phyloP scores from a whole-genome alignment of 768 basidiomycete species.

The Leccinellum albellum region DNA sequence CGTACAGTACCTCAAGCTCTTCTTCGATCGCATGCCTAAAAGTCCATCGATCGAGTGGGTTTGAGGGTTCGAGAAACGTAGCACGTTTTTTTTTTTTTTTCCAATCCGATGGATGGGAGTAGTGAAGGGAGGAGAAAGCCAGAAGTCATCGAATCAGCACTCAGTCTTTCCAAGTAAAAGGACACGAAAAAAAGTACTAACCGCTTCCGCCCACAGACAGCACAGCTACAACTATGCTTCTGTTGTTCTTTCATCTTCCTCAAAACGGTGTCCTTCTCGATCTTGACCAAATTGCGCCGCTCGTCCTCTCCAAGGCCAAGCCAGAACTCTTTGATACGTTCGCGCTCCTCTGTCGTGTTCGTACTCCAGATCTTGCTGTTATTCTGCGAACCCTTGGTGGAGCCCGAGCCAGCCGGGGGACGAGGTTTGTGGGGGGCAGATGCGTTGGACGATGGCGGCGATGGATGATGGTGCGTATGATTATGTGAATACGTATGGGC shows the following conservation, averaged over 20 bases:
- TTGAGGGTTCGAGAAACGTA: constrained; percentile 5
- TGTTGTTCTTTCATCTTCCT: constrained; percentile 99
- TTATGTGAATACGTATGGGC: constrained; percentile 48
- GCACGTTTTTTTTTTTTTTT: constrained; percentile 6
- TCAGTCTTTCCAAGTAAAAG: constrained; percentile 7
- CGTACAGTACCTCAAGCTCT: constrained; percentile 99
- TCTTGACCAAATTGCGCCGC: constrained; percentile 86
- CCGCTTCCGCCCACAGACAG: constrained; percentile 97
- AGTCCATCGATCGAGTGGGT: constrained; percentile 15
- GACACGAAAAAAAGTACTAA: constrained; percentile 43
- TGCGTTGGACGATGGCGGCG: constrained; percentile 34
- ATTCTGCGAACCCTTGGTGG: constrained; percentile 32
- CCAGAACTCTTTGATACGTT: constrained; percentile 99
- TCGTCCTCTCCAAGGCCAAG: constrained; percentile 88
- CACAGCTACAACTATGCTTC: constrained; percentile 92
- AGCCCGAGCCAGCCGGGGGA: constrained; percentile 26
- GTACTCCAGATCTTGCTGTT: constrained; percentile 94
- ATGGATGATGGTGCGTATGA: constrained; percentile 54
- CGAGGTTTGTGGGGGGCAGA: constrained; percentile 31
- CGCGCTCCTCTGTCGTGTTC: constrained; percentile 86
- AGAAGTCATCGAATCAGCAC: constrained; percentile 24
- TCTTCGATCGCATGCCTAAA: constrained; percentile 94
- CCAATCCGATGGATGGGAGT: constrained; percentile 17
- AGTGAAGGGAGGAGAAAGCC: constrained; percentile 17
- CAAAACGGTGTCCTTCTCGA: constrained; percentile 97